Conservation (phyloP, 1,284 basidiomycete species). For the Ganoderma resinaceum region DNA sequence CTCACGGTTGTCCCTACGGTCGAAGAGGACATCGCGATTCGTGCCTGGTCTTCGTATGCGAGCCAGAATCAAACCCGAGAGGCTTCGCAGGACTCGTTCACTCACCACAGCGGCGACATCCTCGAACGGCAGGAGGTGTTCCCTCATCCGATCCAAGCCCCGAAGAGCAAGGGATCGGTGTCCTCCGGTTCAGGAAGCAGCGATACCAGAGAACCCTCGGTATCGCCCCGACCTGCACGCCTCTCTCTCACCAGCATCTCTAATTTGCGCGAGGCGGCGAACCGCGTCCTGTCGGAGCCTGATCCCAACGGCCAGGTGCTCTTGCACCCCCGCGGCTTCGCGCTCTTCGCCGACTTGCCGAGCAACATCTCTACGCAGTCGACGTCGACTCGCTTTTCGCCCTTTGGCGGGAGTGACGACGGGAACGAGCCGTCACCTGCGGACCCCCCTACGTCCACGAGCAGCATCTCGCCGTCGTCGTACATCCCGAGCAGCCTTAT, state of each 20-base stretch:
- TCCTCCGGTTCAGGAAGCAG: slow-evolving; percentile 33
- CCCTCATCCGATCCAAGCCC: slow-evolving; percentile 31
- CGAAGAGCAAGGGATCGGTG: slow-evolving; percentile 28
- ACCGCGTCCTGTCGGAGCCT: slow-evolving; percentile 24
- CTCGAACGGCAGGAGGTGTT: slow-evolving; percentile 34
- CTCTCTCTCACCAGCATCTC: slow-evolving; percentile 49
- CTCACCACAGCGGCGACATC: slow-evolving; percentile 31
- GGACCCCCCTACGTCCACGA: slow-evolving; percentile 28
- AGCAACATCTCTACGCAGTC: slow-evolving; percentile 37
- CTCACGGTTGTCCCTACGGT: slow-evolving; percentile 38
- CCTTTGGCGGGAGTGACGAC: slow-evolving; percentile 55
- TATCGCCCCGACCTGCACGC: slow-evolving; percentile 45
- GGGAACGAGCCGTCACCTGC: slow-evolving; percentile 28
- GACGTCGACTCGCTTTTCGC: slow-evolving; percentile 51
- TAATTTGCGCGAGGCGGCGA: slow-evolving; percentile 39
- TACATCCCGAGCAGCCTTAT: slow-evolving; percentile 66
- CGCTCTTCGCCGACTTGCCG: slow-evolving; percentile 49
- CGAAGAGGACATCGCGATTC: slow-evolving; percentile 32
- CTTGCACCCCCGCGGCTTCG: slow-evolving; percentile 46
- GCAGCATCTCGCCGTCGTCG: slow-evolving; percentile 44
- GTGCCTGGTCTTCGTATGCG: slow-evolving; percentile 33
- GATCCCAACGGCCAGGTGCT: slow-evolving; percentile 34
- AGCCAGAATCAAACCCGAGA: slow-evolving; percentile 13
- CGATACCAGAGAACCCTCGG: slow-evolving; percentile 30
- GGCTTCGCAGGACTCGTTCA: slow-evolving; percentile 10